Percentiles rank a stretch among this genome's conserved stretches.
Conservation (phyloP, 768 basidiomycete genomes). For the Ramaria sp. region DNA sequence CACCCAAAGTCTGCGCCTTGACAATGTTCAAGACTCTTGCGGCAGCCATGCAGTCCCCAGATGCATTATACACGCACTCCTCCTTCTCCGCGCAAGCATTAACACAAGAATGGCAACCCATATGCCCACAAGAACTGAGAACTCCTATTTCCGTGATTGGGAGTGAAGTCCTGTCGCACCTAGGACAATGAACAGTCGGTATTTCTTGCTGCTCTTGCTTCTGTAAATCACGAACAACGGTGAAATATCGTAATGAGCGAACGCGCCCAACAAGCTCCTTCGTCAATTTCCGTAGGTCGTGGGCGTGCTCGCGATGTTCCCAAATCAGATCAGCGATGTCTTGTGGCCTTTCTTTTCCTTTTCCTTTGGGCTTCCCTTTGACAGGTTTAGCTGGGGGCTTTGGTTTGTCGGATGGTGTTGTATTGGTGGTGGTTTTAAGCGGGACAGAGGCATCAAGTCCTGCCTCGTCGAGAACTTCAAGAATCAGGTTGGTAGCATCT, state of each 20-base stretch:
- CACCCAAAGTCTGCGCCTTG: conserved; percentile 64
- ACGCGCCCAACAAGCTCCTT: conserved; percentile 88
- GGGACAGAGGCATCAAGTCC: conserved; percentile 28
- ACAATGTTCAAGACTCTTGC: conserved; percentile 79
- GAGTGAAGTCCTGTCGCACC: conserved; percentile 44
- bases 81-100: conserved; percentile 61
- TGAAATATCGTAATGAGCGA: conserved; percentile 87
- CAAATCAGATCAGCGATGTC: conserved; percentile 40
- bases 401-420: conserved; percentile 8
- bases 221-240: conserved; percentile 81
- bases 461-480: conserved; percentile 50
- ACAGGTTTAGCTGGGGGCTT: conserved; percentile 10
- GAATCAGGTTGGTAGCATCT: conserved; percentile 57
- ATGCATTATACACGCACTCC: conserved; percentile 67
- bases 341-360: conserved; percentile 40
- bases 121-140: conserved; percentile 87
- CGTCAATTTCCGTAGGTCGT: conserved; percentile 70
- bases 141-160: conserved; percentile 67
- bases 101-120: conserved; percentile 72
- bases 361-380: conserved; percentile 11
- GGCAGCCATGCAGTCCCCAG: conserved; percentile 65
- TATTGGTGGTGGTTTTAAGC: conserved; percentile 22
- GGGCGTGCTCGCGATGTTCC: conserved; percentile 80
- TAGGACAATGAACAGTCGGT: conserved; percentile 53
- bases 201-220: conserved; percentile 44